phyloP scores from a whole-genome alignment of 345 rosid genomes.

The Arabis hirsuta region DNA sequence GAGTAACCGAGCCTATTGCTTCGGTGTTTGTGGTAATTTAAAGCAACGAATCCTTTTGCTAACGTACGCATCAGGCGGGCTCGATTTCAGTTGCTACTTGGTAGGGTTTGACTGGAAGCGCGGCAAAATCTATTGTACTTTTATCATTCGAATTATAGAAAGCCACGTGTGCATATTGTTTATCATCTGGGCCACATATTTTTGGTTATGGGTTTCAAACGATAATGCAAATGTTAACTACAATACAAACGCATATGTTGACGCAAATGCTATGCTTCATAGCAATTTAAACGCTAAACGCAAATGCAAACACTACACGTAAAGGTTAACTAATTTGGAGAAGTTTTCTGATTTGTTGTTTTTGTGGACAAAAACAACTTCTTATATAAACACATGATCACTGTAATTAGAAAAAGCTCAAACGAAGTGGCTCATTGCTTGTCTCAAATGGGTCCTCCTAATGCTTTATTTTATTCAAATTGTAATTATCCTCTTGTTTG shows the following conservation, averaged over 20 bases:
- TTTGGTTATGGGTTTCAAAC: background rate
- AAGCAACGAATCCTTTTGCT: background rate
- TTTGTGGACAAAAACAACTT: too few relatives aligned
- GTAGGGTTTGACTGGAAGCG: conserved; percentile 35
- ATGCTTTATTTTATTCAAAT: too few relatives aligned
- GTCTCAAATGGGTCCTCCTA: too few relatives aligned
- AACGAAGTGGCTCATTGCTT: too few relatives aligned
- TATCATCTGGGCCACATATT: background rate
- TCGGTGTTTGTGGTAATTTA: conserved; percentile 8
- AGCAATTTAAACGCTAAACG: background rate
- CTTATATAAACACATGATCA: too few relatives aligned
- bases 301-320: background rate
- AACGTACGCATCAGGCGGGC: conserved; percentile 15
- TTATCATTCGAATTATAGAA: conserved; percentile 21
- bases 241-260: too few relatives aligned
- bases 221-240: too few relatives aligned
- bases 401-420: too few relatives aligned
- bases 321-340: too few relatives aligned
- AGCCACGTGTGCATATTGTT: background rate
- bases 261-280: too few relatives aligned
- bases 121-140: conserved; percentile 32
- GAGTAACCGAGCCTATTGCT: conserved; percentile 20
- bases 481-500: too few relatives aligned
- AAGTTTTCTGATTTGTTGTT: too few relatives aligned
- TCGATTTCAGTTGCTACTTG: conserved; percentile 15